Percentiles rank a stretch among this genome's conserved stretches.
Conservation (phyloP, 805 yeast genomes). For the Wickerhamiella spandovensis region DNA sequence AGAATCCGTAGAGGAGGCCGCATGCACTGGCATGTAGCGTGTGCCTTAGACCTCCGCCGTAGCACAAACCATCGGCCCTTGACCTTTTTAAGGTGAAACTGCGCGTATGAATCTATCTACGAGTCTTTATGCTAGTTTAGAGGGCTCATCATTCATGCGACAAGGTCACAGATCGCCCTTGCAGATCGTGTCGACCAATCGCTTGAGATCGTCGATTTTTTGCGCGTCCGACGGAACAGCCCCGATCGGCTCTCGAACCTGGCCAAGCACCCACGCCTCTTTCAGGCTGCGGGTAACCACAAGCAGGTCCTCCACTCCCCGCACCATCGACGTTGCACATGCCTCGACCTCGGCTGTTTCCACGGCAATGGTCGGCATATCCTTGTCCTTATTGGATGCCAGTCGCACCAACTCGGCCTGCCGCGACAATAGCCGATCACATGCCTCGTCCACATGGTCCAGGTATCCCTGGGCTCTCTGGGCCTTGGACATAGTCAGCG, state of each 20-base stretch:
- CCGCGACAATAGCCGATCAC: constrained; percentile 15
- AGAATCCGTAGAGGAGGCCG: too few relatives aligned
- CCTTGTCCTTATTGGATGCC: constrained; percentile 20
- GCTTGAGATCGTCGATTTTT: not conserved
- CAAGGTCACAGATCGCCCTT: not conserved
- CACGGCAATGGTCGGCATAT: constrained; percentile 25
- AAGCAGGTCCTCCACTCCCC: constrained; percentile 28
- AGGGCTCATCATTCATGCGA: too few relatives aligned
- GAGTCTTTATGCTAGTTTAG: too few relatives aligned
- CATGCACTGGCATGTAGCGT: too few relatives aligned
- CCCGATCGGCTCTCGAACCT: constrained; percentile 15
- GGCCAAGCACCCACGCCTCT: constrained; percentile 33
- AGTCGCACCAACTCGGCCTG: constrained; percentile 16
- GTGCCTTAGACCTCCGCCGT: too few relatives aligned
- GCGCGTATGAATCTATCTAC: too few relatives aligned
- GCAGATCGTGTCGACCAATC: not conserved
- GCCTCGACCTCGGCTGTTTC: constrained; percentile 29
- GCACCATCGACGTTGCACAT: constrained; percentile 24
- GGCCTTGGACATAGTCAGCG: constrained; percentile 2
- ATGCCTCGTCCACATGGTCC: constrained; percentile 19
- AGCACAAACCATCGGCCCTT: too few relatives aligned
- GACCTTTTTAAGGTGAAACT: too few relatives aligned
- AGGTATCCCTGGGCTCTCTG: constrained; percentile 15
- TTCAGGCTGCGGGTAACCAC: constrained; percentile 27
- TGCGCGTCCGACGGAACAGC: constrained; percentile 3